Base-by-base conservation (phyloP, 2,329 filamentous ascomycete species). In the Penicillium italicum region DNA sequence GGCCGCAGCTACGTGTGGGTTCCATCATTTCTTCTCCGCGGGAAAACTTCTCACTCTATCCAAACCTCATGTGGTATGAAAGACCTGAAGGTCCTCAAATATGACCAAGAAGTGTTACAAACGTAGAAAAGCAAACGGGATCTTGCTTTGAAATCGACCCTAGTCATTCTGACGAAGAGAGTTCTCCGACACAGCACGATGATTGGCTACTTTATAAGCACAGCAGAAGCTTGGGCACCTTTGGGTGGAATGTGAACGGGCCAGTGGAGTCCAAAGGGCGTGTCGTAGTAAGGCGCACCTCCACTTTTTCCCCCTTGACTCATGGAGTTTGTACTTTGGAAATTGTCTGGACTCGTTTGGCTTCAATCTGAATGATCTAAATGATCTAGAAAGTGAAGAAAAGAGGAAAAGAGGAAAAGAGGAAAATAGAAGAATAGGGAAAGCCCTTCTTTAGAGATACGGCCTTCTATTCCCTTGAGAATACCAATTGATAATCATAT, bases 191-290 rank as follows among this genome's bases (percentile, higher is more conserved):
- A 16, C 4, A 20, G 11, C 3, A 31, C 7, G 33, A 24, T 63
- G 59, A 63, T 61, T 60, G 58, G 53, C n/a, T 45, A 50, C 41
- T 34, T 52, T 20, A 20, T 28, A 14, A 52, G 42, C 26, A 48
- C 38, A 18, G 38, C 40, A 31, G 40, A 44, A 45, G 50, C 44
- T 48, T 28, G 37, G 37, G 28, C 37, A 9, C 7, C 28, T 24
- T 24, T 36, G 3, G 10, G 33, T 40, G 42, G 57, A 58, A 58
- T 57, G 55, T 56, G 50, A 51, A 55, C 56, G 44, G 59, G 33
- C 44, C 47, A 42, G 62, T 64, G 63, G 63, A 55, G 56, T 56
- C 16, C 56, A 43, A 65, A 65, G 62, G 63, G 62, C 62, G 63
- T 56, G 58, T 64, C 52, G 55, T 28, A 54, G 49, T 58, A 60